These are phyloP conservation scores for Fusarium staphyleae DNA, from an alignment of 2,329 filamentous ascomycete species.

Conservation along the genomic window DNA sequence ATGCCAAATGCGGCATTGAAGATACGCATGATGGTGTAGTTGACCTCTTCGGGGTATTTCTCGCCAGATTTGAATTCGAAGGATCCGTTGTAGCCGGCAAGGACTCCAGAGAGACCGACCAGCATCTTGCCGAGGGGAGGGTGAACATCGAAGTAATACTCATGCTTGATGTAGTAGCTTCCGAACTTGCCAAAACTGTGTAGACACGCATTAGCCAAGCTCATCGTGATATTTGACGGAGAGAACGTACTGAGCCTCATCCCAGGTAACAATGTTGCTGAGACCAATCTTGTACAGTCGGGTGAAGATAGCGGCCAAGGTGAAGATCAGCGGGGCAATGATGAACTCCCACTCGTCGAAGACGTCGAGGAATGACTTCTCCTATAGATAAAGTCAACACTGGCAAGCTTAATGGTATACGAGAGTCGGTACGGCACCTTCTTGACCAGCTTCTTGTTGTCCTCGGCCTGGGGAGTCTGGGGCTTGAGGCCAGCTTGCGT, in stretches of 20 bases:
- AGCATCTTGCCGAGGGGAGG: constrained; percentile 98
- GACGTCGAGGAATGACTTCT: constrained; percentile 65
- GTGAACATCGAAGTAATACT: constrained; percentile 95
- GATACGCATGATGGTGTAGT: constrained; percentile 98
- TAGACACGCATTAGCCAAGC: constrained; percentile 32
- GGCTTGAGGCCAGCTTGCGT: constrained; percentile 47
- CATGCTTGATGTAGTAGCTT: constrained; percentile 97
- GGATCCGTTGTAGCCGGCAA: constrained; percentile 97
- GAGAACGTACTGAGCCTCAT: constrained; percentile 67
- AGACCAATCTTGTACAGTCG: constrained; percentile 74
- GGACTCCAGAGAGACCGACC: constrained; percentile 92
- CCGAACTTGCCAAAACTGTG: constrained; percentile 92
- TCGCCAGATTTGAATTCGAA: constrained; percentile 99
- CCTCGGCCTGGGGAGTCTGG: constrained; percentile 56
- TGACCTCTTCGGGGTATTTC: constrained; percentile 88
- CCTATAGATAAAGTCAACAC: constrained; percentile 45
- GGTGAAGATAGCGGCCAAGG: constrained; percentile 69
- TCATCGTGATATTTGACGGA: not conserved
- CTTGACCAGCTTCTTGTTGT: constrained; percentile 65
- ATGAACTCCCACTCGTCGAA: constrained; percentile 70
- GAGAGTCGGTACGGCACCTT: constrained; percentile 54
- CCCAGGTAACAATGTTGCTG: constrained; percentile 72
- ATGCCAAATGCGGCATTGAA: constrained; percentile 98
- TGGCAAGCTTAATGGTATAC: not conserved
- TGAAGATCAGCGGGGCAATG: constrained; percentile 68